Base-by-base conservation (phyloP, 2,329 filamentous ascomycete species). In the Bipolaris zeicola region DNA sequence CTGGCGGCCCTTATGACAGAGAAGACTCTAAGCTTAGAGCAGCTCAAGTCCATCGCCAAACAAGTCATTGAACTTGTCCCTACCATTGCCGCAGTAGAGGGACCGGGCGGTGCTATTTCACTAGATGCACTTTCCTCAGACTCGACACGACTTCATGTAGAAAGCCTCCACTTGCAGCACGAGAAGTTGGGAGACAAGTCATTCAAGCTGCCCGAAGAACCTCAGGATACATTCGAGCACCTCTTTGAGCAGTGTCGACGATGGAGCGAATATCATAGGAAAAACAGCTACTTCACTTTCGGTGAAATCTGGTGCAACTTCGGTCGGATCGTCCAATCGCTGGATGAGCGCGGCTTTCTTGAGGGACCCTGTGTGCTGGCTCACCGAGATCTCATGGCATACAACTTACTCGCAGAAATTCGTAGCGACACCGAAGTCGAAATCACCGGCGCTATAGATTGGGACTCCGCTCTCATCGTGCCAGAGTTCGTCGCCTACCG, bases 391-490 rank as follows among this genome's bases (percentile, higher is more conserved):
- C 38, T 41, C 11, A 22, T 24, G 13, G 3, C 38, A 14, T 41
- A 41, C 11, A 41, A 41, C 38, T 5, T 41, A 14, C 38, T 41
- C 3, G 38, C 13, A 6, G 38, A 41, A 20, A 6, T 41, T 3
- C 20, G 38, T 20, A 41, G 11, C 38, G 20, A 41, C 2, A 41
- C 18, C 20, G 11, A 41, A 1, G 38, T 41, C 20, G 2, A 11
- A 0, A 41, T 41, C 38, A 45, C 26, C 1, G 42, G 42, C 7
- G 28, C 33, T 3, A 18, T 45, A 1, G 73, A 76, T 53, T 76
- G 74, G 73, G 75, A 77, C 34, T 57, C 53, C 18, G 73, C 75
- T 4, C 31, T 66, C 0, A 62, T 78, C 28, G 73, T 61, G 0
- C 74, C 74, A 0, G 55, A 58, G 7, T 75, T 76, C 50, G 60